Percentiles rank a stretch among this genome's conserved stretches.
These are phyloP conservation scores for Eleusine coracana DNA, from an alignment of 176 grass and related monocot species.

Conservation along the genomic window DNA sequence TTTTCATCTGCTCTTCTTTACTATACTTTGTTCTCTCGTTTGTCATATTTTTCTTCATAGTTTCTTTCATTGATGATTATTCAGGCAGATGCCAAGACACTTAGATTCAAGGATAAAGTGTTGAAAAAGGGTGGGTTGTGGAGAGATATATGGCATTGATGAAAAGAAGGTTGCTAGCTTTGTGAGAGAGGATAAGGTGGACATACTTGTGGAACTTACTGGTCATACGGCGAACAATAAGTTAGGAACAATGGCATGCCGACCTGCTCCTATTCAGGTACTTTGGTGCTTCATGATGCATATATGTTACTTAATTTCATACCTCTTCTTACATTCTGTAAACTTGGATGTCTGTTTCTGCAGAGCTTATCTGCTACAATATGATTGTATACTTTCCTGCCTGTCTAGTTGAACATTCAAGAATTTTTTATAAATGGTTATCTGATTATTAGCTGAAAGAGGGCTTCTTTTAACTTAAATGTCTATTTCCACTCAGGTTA, in stretches of 20 bases:
- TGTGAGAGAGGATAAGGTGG: slow-evolving; percentile 95
- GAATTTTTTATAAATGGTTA: slow-evolving; percentile 19
- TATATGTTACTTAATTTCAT: slow-evolving; percentile 33
- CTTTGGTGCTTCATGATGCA: slow-evolving; percentile 1
- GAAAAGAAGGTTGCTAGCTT: slow-evolving; percentile 90
- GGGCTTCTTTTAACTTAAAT: slow-evolving; percentile 17
- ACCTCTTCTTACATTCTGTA: background rate
- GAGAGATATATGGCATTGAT: slow-evolving; percentile 96
- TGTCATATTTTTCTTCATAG: slow-evolving; percentile 20
- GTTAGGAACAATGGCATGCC: slow-evolving; percentile 90
- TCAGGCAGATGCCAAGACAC: slow-evolving; percentile 98
- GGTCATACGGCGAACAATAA: slow-evolving; percentile 99
- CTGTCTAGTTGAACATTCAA: slow-evolving; percentile 12
- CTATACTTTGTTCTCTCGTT: slow-evolving; percentile 20
- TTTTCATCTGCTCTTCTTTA: background rate
- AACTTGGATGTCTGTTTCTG: background rate
- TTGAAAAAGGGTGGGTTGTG: slow-evolving; percentile 89
- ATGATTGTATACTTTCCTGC: background rate
- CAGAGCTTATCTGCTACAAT: background rate
- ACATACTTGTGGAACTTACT: slow-evolving; percentile 96
- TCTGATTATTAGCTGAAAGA: slow-evolving; percentile 20
- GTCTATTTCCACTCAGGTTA: slow-evolving; percentile 59
- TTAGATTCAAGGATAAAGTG: slow-evolving; percentile 95
- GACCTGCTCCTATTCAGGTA: slow-evolving; percentile 96
- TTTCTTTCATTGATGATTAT: slow-evolving; percentile 44